Conservation (phyloP, 768 basidiomycete genomes). For the Leccinum ochraceum region DNA sequence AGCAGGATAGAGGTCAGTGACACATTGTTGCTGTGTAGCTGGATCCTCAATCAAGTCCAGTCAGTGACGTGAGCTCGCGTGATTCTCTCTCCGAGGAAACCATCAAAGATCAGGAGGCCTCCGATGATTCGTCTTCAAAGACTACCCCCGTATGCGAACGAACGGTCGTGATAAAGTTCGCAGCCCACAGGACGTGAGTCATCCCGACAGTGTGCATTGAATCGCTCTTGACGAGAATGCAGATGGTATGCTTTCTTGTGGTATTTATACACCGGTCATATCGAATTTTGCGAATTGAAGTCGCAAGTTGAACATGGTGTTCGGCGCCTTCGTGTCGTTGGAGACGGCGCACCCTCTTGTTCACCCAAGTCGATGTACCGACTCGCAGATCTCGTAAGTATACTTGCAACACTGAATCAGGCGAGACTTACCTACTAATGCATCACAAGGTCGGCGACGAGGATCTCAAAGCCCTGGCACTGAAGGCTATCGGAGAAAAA, state of each 20-base stretch:
- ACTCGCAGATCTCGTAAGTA: constrained; percentile 33
- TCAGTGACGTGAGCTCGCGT: background rate
- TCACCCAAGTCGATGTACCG: constrained; percentile 42
- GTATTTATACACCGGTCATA: constrained; percentile 25
- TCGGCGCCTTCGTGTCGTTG: background rate
- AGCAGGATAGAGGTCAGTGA: constrained; percentile 10
- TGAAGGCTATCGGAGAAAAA: constrained; percentile 19
- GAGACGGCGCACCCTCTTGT: constrained; percentile 19
- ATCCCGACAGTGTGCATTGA: background rate
- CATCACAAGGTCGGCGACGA: constrained; percentile 15
- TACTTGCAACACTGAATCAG: background rate
- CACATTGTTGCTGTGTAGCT: background rate
- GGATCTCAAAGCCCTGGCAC: constrained; percentile 19
- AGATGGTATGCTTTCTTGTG: constrained; percentile 29
- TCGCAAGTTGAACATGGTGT: constrained; percentile 7
- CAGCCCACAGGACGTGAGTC: constrained; percentile 19
- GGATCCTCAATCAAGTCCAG: constrained; percentile 13
- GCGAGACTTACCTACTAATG: background rate
- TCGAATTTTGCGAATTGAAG: constrained; percentile 16
- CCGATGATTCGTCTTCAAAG: background rate
- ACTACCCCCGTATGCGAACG: background rate
- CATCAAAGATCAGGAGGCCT: background rate
- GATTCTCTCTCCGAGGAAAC: constrained; percentile 6
- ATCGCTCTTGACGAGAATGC: background rate
- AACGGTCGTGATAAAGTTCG: constrained; percentile 12